phyloP scores from a whole-genome alignment of 495 filamentous ascomycete species.

The Penicillium daleae region DNA sequence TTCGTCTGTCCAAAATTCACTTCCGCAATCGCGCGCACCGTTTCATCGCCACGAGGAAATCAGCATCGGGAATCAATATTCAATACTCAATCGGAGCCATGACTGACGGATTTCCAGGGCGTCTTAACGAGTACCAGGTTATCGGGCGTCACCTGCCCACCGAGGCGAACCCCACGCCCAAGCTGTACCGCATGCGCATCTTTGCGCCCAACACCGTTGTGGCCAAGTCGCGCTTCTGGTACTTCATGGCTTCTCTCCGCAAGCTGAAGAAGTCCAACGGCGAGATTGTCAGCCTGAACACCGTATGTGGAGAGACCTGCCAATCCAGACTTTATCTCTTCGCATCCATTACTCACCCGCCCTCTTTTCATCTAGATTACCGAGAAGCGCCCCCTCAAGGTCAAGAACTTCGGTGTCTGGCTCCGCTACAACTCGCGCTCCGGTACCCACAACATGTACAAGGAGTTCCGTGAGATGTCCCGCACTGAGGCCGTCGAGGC shows the following conservation, averaged over 20 bases:
- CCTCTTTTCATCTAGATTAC: slow-evolving; percentile 65
- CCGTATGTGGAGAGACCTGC: slow-evolving; percentile 62
- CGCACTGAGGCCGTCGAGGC: slow-evolving; percentile 92
- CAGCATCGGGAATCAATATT: slow-evolving; percentile 2
- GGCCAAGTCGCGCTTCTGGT: slow-evolving; percentile 99
- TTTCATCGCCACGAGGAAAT: slow-evolving; percentile 20
- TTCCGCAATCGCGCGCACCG: slow-evolving; percentile 29
- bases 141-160: slow-evolving; percentile 98
- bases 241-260: slow-evolving; percentile 96
- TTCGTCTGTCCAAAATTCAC: slow-evolving; percentile 10
- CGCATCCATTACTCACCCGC: slow-evolving; percentile 25
- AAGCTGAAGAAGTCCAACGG: slow-evolving; percentile 99
- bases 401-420: slow-evolving; percentile 99
- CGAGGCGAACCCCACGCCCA: slow-evolving; percentile 91
- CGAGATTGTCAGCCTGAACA: slow-evolving; percentile 96
- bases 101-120: slow-evolving; percentile 66
- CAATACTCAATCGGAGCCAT: slow-evolving; percentile 20
- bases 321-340: neutral
- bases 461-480: slow-evolving; percentile 99
- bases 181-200: slow-evolving; percentile 99
- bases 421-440: slow-evolving; percentile 99
- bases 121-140: slow-evolving; percentile 99
- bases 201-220: slow-evolving; percentile 97
- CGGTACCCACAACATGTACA: slow-evolving; percentile 99
- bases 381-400: slow-evolving; percentile 97